Conservation (phyloP, 2,329 filamentous ascomycete species). For the Alternaria incomplexa region DNA sequence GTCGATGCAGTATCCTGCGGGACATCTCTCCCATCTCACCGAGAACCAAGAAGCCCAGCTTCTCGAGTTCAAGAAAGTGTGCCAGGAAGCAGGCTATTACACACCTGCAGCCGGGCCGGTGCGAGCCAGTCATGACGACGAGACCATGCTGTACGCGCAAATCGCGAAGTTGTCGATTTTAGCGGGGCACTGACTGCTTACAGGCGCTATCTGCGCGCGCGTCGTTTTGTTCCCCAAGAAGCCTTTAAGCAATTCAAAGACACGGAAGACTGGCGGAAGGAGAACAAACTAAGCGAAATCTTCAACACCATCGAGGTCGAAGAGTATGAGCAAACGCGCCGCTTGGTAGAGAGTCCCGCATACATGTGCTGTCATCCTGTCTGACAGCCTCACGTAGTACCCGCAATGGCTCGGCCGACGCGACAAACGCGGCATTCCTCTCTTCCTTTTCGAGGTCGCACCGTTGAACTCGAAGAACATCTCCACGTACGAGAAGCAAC, state of each 20-base stretch:
- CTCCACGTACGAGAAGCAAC: constrained; percentile 73
- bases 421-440: constrained; percentile 87
- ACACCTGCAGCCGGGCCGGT: constrained; percentile 52
- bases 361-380: constrained; percentile 4
- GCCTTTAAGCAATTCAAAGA: constrained; percentile 85
- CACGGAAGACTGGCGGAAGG: constrained; percentile 84
- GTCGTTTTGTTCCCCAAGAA: constrained; percentile 78
- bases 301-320: constrained; percentile 87
- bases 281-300: constrained; percentile 77
- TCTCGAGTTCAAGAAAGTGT: constrained; percentile 71
- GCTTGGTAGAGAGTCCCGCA: constrained; percentile 64
- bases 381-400: constrained; percentile 63
- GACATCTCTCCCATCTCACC: constrained; percentile 81
- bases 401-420: constrained; percentile 94
- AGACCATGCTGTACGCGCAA: constrained; percentile 68
- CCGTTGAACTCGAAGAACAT: constrained; percentile 84
- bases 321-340: constrained; percentile 79
- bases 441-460: constrained; percentile 89
- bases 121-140: constrained; percentile 71
- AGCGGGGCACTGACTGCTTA: constrained; percentile 34
- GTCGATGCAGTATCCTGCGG: constrained; percentile 68
- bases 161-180: constrained; percentile 3
- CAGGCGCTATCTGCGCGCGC: constrained; percentile 84
- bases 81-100: constrained; percentile 70
- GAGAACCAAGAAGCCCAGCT: constrained; percentile 71